Evolutionary conservation across 805 yeast species (phyloP), one percentile per base, ranked within the genome.

Genomic region (Metschnikowia lunata): DNA sequence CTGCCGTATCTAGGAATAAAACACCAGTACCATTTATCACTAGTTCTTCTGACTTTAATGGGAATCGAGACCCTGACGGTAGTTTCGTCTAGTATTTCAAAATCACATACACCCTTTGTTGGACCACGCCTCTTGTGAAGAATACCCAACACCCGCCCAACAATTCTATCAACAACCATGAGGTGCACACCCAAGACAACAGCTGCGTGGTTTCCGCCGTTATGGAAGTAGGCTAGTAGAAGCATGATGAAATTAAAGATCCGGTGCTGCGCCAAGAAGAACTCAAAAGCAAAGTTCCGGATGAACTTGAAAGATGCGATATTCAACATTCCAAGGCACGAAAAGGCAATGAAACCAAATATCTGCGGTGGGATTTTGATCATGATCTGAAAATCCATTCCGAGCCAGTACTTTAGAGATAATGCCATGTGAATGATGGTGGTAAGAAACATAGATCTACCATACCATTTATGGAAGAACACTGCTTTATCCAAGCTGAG

Each of bases 341-440:
- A 63, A 46, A 64, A 69, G 3, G 78, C 70, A 36, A 75, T 74
- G 56, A 69, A 63, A 8, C 79, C 80, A 56, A 74, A 74, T n/a
- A 70, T 69, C 46, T 70, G 75, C 1, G 79, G 78, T 5, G 80
- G 79, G 35, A 74, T 74, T 18, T 53, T 36, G 8, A 74, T 43
- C 77, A 72, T 71, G 9, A 69, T 53, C 7, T 55, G 43, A 43
- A 71, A 67, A 27, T 64, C 60, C 40, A 72, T 37, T 7, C 52
- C 56, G n/a, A 71, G 46, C 79, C 79, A 75, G 51, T 74, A 73
- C 13, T 52, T 46, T 13, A 60, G 47, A 3, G 65, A 48, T 15
- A 71, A 41, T n/a, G 50, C 51, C 39, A 67, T 48, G 51, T 75
- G 80, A 7, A 64, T 48, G 2, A 64, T 58, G 10, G 66, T 56